Evolutionary conservation across 257 asterid genomes (phyloP).

Genomic region (Sherardia arvensis): DNA sequence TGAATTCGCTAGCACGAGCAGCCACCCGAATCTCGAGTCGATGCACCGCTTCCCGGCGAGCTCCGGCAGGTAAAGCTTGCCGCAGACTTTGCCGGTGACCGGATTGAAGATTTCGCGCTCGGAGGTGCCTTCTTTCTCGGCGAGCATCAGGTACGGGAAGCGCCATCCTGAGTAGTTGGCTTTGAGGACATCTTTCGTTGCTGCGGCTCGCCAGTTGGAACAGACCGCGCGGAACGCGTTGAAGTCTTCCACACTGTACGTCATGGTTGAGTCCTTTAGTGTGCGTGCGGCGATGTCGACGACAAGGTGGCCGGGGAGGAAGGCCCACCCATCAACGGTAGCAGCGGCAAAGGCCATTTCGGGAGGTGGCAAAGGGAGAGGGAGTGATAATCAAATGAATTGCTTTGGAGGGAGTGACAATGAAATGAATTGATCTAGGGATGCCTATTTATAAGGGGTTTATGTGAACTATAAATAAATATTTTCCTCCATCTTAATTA

Average conservation of each 20-base stretch:
- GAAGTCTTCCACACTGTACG: neutral
- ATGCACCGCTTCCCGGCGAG: constrained; percentile 4
- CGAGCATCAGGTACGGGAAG: no score
- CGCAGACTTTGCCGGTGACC: no score
- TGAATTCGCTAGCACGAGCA: neutral
- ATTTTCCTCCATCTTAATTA: no score
- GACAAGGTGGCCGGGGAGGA: neutral
- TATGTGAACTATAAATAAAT: no score
- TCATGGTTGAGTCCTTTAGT: neutral
- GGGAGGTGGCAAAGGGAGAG: neutral
- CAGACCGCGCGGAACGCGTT: neutral
- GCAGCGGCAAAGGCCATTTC: neutral
- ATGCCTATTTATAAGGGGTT: no score
- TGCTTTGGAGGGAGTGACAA: no score
- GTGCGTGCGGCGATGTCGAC: neutral
- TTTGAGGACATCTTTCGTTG: neutral
- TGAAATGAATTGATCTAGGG: no score
- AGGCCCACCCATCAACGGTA: neutral
- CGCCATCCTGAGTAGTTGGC: neutral
- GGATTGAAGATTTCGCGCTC: no score
- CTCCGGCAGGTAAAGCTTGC: no score
- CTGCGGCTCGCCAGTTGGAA: neutral
- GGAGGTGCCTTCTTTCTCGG: no score
- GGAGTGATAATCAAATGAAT: neutral
- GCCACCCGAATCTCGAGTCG: neutral